phyloP scores from a whole-genome alignment of 2,329 filamentous ascomycete genomes.

The Geosmithia putterillii region DNA sequence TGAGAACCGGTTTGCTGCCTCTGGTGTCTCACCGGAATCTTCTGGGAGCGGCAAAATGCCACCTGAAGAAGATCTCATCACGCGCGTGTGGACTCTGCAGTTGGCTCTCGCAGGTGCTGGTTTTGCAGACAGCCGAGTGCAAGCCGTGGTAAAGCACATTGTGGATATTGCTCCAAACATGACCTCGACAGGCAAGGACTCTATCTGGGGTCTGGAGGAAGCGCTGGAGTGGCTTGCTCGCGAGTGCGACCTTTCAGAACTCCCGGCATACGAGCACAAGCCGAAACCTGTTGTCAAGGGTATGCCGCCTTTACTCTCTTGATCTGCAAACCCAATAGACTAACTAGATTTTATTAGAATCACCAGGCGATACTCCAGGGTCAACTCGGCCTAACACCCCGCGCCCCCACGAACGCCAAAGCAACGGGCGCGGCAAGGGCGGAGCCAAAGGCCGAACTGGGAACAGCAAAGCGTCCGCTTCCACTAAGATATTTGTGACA shows the following conservation, averaged over 20 bases:
- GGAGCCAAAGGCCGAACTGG: conserved; percentile 20
- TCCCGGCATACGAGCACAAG: conserved; percentile 54
- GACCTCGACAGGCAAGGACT: conserved; percentile 43
- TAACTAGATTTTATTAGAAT: background rate
- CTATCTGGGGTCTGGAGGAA: conserved; percentile 77
- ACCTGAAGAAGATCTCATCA: conserved; percentile 62
- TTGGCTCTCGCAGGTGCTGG: conserved; percentile 57
- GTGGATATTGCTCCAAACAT: conserved; percentile 55
- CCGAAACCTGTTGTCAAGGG: conserved; percentile 24
- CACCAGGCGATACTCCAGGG: background rate
- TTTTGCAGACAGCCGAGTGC: conserved; percentile 52
- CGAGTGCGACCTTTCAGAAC: conserved; percentile 54
- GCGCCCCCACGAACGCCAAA: background rate
- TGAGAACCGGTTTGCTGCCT: conserved; percentile 47
- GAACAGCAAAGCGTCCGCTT: conserved; percentile 12
- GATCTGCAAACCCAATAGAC: background rate
- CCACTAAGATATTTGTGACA: conserved; percentile 32
- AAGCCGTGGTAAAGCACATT: conserved; percentile 52
- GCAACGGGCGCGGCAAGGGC: background rate
- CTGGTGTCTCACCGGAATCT: conserved; percentile 33
- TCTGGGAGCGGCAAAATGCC: conserved; percentile 38
- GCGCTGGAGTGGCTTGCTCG: conserved; percentile 83
- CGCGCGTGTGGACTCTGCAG: conserved; percentile 76
- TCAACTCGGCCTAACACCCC: conserved; percentile 2
- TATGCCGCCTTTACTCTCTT: conserved; percentile 5